Evolutionary conservation across 2,329 filamentous ascomycete genomes (phyloP).

Genomic region (Neonectria sp.): DNA sequence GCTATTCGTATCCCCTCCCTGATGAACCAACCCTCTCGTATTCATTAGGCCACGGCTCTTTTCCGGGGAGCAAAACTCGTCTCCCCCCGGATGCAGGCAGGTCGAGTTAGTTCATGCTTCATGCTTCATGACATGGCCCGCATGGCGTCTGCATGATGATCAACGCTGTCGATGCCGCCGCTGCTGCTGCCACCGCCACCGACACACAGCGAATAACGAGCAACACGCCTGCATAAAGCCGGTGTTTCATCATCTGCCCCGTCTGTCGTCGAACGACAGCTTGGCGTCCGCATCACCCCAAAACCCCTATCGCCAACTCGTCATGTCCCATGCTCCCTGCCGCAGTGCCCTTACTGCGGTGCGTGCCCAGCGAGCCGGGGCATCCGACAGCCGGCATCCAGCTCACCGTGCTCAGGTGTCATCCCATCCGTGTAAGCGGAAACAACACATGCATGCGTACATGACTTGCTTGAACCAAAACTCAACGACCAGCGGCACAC

Average conservation of each 20-base stretch:
- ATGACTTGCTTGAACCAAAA: neutral
- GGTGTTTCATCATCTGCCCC: constrained; percentile 1
- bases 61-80: too few relatives aligned
- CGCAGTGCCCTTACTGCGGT: neutral
- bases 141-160: too few relatives aligned
- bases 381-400: neutral
- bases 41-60: too few relatives aligned
- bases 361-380: neutral
- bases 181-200: neutral
- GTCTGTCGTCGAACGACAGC: neutral
- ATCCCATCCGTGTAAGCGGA: neutral
- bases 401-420: neutral
- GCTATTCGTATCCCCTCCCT: too few relatives aligned
- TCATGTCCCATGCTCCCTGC: too few relatives aligned
- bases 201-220: neutral
- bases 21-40: too few relatives aligned
- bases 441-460: too few relatives aligned
- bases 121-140: neutral
- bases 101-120: neutral
- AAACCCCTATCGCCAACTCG: too few relatives aligned
- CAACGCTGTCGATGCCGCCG: too few relatives aligned
- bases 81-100: neutral
- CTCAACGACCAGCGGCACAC: neutral
- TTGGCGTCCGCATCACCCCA: too few relatives aligned
- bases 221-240: neutral